Base-by-base conservation (phyloP, 2,329 filamentous ascomycete genomes). In the Tricladium varicosporioides region DNA sequence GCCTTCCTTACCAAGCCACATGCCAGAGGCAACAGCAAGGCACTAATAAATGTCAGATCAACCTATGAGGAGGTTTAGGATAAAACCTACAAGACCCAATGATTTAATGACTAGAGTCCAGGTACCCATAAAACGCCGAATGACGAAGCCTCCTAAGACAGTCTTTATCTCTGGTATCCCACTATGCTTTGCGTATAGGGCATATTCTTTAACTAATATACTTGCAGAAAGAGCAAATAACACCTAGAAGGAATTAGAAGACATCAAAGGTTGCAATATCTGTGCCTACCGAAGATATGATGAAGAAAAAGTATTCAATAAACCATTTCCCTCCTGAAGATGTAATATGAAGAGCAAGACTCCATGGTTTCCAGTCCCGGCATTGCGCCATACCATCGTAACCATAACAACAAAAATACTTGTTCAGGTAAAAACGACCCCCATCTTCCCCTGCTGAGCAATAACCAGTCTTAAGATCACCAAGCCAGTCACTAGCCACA, bases 131-230 rank as follows among this genome's bases (percentile, higher is more conserved):
- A 97, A 96, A 58, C 87, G 84, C 59, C 87, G 83, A 60, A 99
- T 97, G 32, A 99, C 87, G 71, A 97, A 97, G 5, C 93, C 93
- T 43, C 93, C 93, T 53, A 99, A 77, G 8, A 99, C 84, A 2
- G 92, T 97, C 78, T 99, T 99, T 75, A 99, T 95, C 77, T 99
- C 93, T 5, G 93, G 92, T 65, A 99, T 97, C 74, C 93, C 93
- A 71, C 91, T 96, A 69, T 97, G 93, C 71, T 89, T 93, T 48
- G 93, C 93, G 73, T 96, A 91, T 5, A 89, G 79, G 19, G 91
- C 91, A 73, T 92, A 97, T 65, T 88, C 84, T 66, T 88, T 85
- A 13, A 97, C 92, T 53, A 97, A 76, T 53, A 92, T 70, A 53
- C 88, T 90, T 9, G 94, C 91, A 57, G 81, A 84, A 40, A 85